Conservation (phyloP, 306 rosid species). For the Quercus mongolica region DNA sequence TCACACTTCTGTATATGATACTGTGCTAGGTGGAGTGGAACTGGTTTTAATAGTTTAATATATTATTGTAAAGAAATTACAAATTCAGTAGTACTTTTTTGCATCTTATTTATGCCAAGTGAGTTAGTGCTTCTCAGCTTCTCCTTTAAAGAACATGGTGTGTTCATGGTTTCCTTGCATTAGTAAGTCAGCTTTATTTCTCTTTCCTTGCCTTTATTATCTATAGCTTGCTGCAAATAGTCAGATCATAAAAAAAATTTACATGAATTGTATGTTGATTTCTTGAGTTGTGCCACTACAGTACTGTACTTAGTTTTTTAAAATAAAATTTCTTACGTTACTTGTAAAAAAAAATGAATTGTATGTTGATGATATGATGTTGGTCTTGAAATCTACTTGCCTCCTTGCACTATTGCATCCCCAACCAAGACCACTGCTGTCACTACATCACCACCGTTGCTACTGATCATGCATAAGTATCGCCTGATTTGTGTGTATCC, state of each 20-base stretch:
- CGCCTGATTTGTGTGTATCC: not conserved
- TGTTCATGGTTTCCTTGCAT: not conserved
- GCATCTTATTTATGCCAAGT: not conserved
- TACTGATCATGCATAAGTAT: not conserved
- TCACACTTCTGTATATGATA: not conserved
- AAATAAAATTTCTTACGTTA: no score
- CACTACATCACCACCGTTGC: not conserved
- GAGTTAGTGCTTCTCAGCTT: not conserved
- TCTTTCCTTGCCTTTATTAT: not conserved
- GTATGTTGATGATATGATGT: not conserved
- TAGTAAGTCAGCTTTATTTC: not conserved
- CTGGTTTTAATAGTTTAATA: not conserved
- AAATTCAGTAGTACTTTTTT: not conserved
- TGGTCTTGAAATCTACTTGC: not conserved
- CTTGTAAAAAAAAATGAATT: not conserved
- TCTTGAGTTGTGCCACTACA: no score
- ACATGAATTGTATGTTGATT: not conserved
- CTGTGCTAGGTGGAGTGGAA: not conserved
- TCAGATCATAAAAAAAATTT: not conserved
- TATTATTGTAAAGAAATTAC: not conserved
- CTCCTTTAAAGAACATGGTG: not conserved
- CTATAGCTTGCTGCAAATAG: not conserved
- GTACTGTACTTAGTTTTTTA: no score
- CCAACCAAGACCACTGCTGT: not conserved
- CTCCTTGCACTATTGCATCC: not conserved